Evolutionary conservation across 257 asterid genomes (phyloP).

Genomic region (Echium plantagineum): DNA sequence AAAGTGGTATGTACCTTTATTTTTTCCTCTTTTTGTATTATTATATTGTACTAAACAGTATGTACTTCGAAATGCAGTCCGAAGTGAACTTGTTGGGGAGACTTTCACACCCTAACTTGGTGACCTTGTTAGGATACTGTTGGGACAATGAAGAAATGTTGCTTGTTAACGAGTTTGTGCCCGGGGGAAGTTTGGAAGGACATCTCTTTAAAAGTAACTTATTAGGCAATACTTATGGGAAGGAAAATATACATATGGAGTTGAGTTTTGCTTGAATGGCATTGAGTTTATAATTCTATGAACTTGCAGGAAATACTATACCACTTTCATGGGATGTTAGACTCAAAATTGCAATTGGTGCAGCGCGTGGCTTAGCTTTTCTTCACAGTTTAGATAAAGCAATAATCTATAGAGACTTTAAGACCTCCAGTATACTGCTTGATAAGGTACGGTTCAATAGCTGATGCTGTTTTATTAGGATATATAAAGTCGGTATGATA

Average conservation of each 20-base stretch:
- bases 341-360: constrained; percentile 35
- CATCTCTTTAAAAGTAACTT: constrained; percentile 40
- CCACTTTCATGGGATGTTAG: constrained; percentile 34
- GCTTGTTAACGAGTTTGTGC: constrained; percentile 36
- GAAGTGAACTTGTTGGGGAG: constrained; percentile 38
- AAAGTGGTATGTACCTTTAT: too few species aligned
- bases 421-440: constrained; percentile 36
- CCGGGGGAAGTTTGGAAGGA: constrained; percentile 33
- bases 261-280: not conserved
- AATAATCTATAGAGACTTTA: constrained; percentile 36
- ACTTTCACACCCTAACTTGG: constrained; percentile 43
- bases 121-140: constrained; percentile 34
- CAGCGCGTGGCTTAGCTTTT: constrained; percentile 36
- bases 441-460: constrained; percentile 22
- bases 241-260: not conserved
- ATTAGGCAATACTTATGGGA: not conserved
- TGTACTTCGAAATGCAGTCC: constrained; percentile 27
- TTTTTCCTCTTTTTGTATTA: too few species aligned
- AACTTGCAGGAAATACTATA: constrained; percentile 26
- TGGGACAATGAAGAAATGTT: constrained; percentile 28
- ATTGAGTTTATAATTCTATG: not conserved
- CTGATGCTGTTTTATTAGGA: not conserved
- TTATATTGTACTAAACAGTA: not conserved
- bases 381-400: constrained; percentile 27
- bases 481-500: not conserved